Percentiles rank a stretch among this genome's conserved stretches.
Evolutionary conservation across 208 protist species (phyloP).

Genomic region (Leishmania aethiopica): DNA sequence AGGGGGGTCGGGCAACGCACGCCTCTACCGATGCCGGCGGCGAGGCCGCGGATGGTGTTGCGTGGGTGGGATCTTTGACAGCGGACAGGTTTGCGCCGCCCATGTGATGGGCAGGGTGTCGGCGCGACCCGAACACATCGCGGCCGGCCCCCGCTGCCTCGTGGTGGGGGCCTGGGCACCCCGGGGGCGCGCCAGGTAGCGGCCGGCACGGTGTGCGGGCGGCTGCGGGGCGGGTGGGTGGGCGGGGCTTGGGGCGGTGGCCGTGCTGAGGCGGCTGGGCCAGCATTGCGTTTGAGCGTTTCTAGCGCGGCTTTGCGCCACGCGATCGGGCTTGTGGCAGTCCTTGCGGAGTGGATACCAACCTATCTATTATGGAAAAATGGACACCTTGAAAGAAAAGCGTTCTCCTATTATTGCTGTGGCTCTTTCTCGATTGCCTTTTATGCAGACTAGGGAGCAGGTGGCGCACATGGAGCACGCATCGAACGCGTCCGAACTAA

Average conservation of each 20-base stretch:
- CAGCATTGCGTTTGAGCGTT: not conserved
- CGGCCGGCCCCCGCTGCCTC: not conserved
- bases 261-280: not conserved
- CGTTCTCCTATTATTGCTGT: not conserved
- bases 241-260: too few species aligned
- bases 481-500: not conserved
- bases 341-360: not conserved
- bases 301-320: not conserved
- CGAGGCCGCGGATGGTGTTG: too few species aligned
- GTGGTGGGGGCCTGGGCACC: not conserved
- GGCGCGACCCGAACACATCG: not conserved
- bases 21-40: too few species aligned
- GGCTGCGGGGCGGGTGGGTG: not conserved
- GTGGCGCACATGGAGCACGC: not conserved
- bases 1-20: too few species aligned
- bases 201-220: rapidly evolving
- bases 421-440: not conserved
- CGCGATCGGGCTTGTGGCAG: not conserved
- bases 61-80: not conserved
- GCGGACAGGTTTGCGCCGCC: not conserved
- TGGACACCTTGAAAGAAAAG: not conserved
- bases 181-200: not conserved
- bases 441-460: not conserved
- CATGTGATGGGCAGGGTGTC: not conserved
- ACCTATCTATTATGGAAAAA: not conserved